These are phyloP conservation scores for Talaromyces piceae DNA, from an alignment of 2,329 filamentous ascomycete species.

Conservation along the genomic window DNA sequence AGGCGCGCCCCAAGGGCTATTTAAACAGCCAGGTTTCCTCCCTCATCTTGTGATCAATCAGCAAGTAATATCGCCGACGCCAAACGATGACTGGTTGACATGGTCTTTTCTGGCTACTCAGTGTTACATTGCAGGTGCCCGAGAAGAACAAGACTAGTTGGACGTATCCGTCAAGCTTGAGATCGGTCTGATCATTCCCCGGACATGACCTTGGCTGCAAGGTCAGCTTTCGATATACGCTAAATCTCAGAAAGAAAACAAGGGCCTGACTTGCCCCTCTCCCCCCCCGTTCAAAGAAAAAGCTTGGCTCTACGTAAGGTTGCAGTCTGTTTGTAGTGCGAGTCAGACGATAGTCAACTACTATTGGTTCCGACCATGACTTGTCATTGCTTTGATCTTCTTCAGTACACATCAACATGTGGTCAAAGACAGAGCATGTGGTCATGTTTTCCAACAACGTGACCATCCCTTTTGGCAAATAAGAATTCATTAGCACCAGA, in stretches of 20 bases:
- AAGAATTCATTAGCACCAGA: no score
- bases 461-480: no score
- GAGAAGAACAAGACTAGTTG: no score
- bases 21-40: background rate
- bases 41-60: background rate
- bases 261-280: no score
- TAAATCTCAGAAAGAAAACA: no score
- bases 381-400: no score
- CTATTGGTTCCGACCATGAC: no score
- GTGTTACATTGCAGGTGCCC: background rate
- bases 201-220: background rate
- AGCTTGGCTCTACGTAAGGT: background rate
- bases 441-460: no score
- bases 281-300: background rate
- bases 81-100: background rate
- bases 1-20: background rate
- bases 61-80: background rate
- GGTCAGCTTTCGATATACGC: background rate
- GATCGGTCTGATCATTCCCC: background rate
- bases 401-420: no score
- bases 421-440: no score
- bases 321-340: background rate
- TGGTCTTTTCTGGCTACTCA: background rate
- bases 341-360: no score
- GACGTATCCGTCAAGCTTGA: background rate